Evolutionary conservation across 148 eudicot species (phyloP), one percentile per base, ranked within the genome.

Genomic region (Rhododendron griersonianum): DNA sequence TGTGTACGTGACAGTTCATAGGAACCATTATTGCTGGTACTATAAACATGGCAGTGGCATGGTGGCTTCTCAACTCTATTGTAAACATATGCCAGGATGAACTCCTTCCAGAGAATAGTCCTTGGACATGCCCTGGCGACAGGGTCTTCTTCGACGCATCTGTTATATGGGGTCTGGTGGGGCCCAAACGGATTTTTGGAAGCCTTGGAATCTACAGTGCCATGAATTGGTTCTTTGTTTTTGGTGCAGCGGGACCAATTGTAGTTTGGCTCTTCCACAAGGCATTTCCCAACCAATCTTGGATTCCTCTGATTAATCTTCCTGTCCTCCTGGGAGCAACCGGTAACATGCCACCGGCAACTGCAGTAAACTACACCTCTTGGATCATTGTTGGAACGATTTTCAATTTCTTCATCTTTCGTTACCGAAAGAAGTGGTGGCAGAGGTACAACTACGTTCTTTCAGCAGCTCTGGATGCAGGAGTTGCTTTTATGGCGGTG

Each of bases 401-500:
- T 63, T 97, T 97, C 93, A 97, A 97, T 88, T 93, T 89, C 44
- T 95, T 97, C 61, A 83, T 97, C 74, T 95, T 94, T 87, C 92
- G 96, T 11, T 95, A 97, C 87, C 88, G 94, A 48, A 95, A 96
- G 89, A 84, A 86, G 79, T 97, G 99, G 99, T 97, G 99, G 99
- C 99, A 95, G 74, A 93, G 98, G 88, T 96, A 96, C 85, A 96
- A 96, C 83, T 96, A 96, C 65, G 92, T 96, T 85, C 94, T 96
- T 61, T 96, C 99, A 67, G 99, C 97, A 18, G 99, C 98, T 63
- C 91, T 96, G 82, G 99, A 96, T 87, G 99, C 96, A 67, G 99
- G 99, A 89, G 99, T 97, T 80, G 98, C 99, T 79, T 95, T 97
- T 90, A 97, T 97, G 99, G 99, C 92, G 18, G 98, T 97, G 87